Evolutionary conservation across 2,329 filamentous ascomycete species (phyloP), one percentile per base, ranked within the genome.

Genomic region (Pezizomycotina sp.): DNA sequence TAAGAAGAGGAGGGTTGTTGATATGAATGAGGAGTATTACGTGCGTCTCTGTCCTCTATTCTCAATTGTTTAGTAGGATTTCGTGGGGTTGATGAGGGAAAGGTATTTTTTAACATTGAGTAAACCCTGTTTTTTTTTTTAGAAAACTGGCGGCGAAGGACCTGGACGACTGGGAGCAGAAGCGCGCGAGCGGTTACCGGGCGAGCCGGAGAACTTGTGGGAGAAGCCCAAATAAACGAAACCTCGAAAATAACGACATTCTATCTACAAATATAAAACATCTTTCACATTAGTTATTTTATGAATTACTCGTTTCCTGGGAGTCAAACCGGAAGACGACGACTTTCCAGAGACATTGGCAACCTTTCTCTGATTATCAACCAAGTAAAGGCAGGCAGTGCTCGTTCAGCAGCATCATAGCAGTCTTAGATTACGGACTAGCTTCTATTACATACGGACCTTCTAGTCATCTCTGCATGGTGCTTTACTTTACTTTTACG

Each of bases 121-220:
- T 12, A 31, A 14, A 2, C n/a, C 18, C 9, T 13, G 31, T n/a
- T 21, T 27, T 42, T n/a, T 28, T 13, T 23, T 22, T 38, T 57
- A 89, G 79, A 71, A 74, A 60, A n/a, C 63, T 80, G 24, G 78
- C 81, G 49, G 79, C 80, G 20, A 92, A 91, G 58, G 89, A 95
- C 55, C 61, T 95, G 43, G 86, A 98, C 53, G 70, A 82, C 54
- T 98, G 89, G 89, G 86, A 95, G 57, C 89, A 95, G 60, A 91
- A 89, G 60, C 73, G 91, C 34, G 83, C 95, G 7, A 92, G 62
- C 67, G 89, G 55, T 66, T 93, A 43, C 74, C 80, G 13, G 89
- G 89, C 48, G 91, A 98, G 58, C 77, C 71, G 43, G 86, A 98
- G 31, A 43, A 43, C 26, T 26, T 43, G 8, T 43, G 41, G 41